Evolutionary conservation across 2,329 filamentous ascomycete genomes (phyloP).

Genomic region (Trichophyton simii): DNA sequence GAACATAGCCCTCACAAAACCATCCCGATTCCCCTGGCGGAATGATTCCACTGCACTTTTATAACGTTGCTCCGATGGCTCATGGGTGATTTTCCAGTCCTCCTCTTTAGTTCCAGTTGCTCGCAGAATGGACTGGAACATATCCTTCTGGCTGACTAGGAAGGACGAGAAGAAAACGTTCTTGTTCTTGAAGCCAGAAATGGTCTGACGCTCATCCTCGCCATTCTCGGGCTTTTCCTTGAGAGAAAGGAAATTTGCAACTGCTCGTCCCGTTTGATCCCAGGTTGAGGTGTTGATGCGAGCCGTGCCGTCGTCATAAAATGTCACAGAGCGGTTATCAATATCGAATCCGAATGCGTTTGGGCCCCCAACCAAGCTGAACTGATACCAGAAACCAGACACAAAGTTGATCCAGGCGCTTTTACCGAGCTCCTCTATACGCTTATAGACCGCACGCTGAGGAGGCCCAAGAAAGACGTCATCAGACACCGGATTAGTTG

Average conservation of each 20-base stretch:
- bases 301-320: constrained; percentile 47
- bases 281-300: constrained; percentile 49
- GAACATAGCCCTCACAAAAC: constrained; percentile 43
- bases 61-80: constrained; percentile 38
- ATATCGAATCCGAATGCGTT: constrained; percentile 41
- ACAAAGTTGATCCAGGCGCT: constrained; percentile 31
- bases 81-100: constrained; percentile 48
- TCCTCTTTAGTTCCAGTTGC: constrained; percentile 45
- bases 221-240: constrained; percentile 30
- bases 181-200: constrained; percentile 39
- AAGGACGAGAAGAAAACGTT: constrained; percentile 45
- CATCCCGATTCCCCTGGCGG: constrained; percentile 32
- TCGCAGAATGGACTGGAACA: constrained; percentile 49
- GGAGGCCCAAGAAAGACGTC: constrained; percentile 25
- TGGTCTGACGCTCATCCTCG: constrained; percentile 23
- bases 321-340: constrained; percentile 27
- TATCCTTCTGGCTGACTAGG: constrained; percentile 49
- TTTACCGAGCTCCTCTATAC: constrained; percentile 32
- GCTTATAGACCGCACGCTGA: constrained; percentile 20
- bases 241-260: constrained; percentile 41
- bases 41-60: constrained; percentile 37
- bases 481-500: constrained; percentile 14
- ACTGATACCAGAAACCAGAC: constrained; percentile 45
- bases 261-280: constrained; percentile 42
- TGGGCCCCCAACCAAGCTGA: constrained; percentile 29